Conservation (phyloP, 768 basidiomycete species). For the Boletus rubroflammeus region DNA sequence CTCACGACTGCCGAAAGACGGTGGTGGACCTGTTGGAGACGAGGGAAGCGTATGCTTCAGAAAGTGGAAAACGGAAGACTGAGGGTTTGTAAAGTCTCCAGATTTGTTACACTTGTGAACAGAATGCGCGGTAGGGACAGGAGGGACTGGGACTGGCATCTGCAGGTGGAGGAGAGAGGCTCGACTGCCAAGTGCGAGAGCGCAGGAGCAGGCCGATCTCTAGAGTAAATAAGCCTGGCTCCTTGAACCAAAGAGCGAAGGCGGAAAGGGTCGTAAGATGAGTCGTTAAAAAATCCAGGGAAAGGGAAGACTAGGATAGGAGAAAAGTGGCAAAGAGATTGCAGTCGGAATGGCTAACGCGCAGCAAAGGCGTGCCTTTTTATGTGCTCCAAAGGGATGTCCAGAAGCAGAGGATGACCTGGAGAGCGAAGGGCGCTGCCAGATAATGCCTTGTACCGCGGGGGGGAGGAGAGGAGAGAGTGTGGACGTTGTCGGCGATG, state of each 20-base stretch:
- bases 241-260: conserved; percentile 40
- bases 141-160: conserved; percentile 87
- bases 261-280: conserved; percentile 56
- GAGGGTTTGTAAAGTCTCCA: conserved; percentile 36
- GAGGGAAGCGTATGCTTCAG: conserved; percentile 57
- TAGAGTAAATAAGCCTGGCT: conserved; percentile 36
- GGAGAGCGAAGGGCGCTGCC: conserved; percentile 13
- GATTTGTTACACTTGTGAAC: conserved; percentile 57
- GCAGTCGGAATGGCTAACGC: conserved; percentile 64
- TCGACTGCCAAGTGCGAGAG: conserved; percentile 42
- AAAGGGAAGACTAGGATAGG: conserved; percentile 28
- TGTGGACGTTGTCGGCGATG: conserved; percentile 27
- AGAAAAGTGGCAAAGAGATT: conserved; percentile 26
- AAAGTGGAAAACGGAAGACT: conserved; percentile 47
- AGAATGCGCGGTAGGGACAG: conserved; percentile 55
- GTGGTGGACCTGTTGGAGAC: conserved; percentile 57
- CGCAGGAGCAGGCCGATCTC: conserved; percentile 42
- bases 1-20: conserved; percentile 63
- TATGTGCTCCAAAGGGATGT: conserved; percentile 33
- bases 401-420: conserved; percentile 22
- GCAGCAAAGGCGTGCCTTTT: conserved; percentile 95
- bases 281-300: conserved; percentile 54
- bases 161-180: conserved; percentile 47
- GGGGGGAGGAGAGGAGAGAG: conserved; percentile 1
- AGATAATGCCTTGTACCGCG: conserved; percentile 20